Evolutionary conservation across 2,329 filamentous ascomycete genomes (phyloP).

Genomic region (Colletotrichum neosansevieriae): DNA sequence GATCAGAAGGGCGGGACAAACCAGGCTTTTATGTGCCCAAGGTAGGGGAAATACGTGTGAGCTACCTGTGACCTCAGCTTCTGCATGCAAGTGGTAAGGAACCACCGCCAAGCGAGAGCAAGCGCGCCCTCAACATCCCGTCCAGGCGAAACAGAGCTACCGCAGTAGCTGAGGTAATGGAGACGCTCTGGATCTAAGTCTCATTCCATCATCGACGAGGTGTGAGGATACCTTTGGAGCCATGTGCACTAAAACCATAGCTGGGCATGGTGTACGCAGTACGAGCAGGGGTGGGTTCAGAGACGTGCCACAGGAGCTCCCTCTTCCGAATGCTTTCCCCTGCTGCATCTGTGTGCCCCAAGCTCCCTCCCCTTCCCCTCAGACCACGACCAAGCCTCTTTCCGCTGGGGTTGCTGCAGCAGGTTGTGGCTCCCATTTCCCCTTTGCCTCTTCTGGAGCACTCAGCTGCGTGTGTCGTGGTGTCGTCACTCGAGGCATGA

Average conservation of each 20-base stretch:
- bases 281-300: slow-evolving; percentile 4
- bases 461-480: slow-evolving; percentile 23
- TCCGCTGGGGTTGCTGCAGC: not conserved
- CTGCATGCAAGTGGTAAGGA: slow-evolving; percentile 23
- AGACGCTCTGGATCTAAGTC: slow-evolving; percentile 32
- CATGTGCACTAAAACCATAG: slow-evolving; percentile 19
- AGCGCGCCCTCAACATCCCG: slow-evolving; percentile 11
- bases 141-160: slow-evolving; percentile 36
- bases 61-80: slow-evolving; percentile 39
- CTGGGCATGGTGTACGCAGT: not conserved
- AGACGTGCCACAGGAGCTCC: not conserved
- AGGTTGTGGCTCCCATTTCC: not conserved
- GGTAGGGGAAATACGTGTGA: slow-evolving; percentile 17
- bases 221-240: slow-evolving; percentile 5
- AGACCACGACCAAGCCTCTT: slow-evolving; percentile 5
- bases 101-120: slow-evolving; percentile 14
- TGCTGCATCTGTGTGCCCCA: slow-evolving; percentile 5
- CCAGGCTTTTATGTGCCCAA: slow-evolving; percentile 38
- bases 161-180: slow-evolving; percentile 22
- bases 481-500: slow-evolving; percentile 55
- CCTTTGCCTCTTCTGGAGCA: not conserved
- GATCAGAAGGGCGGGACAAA: slow-evolving; percentile 24
- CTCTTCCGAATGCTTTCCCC: not conserved
- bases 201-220: slow-evolving; percentile 35
- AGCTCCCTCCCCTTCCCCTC: not conserved